phyloP scores from a whole-genome alignment of 306 rosid species.

The Ziziphus jujuba region DNA sequence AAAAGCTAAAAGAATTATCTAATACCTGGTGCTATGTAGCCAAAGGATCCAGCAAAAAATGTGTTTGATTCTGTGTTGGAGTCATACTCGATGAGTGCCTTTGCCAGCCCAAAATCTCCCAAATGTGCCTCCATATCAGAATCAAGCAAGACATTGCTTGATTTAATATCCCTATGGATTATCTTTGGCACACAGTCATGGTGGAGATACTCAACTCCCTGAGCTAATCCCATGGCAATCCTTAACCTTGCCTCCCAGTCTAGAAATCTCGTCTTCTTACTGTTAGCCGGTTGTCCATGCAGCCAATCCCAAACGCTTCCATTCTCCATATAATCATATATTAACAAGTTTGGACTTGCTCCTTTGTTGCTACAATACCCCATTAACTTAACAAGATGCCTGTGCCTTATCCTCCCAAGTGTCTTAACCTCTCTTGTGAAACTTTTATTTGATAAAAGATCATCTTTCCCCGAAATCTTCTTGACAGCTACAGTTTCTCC shows the following conservation, averaged over 20 bases:
- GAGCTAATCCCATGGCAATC: constrained; percentile 79
- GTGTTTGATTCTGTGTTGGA: constrained; percentile 66
- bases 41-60: constrained; percentile 88
- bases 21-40: constrained; percentile 95
- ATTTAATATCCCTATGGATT: constrained; percentile 83
- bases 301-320: constrained; percentile 97
- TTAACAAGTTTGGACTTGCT: constrained; percentile 64
- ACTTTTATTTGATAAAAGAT: constrained; percentile 65
- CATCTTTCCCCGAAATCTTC: constrained; percentile 79
- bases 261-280: constrained; percentile 55
- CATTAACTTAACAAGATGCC: constrained; percentile 84
- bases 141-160: constrained; percentile 83
- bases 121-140: constrained; percentile 89
- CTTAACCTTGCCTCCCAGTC: constrained; percentile 87
- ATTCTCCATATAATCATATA: constrained; percentile 86
- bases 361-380: constrained; percentile 81
- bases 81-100: constrained; percentile 59
- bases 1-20: constrained; percentile 3
- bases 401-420: constrained; percentile 83
- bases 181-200: constrained; percentile 89
- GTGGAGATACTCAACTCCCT: constrained; percentile 89
- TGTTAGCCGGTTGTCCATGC: constrained; percentile 49
- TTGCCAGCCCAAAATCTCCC: constrained; percentile 96
- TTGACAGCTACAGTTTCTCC: constrained; percentile 87
- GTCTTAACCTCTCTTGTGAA: constrained; percentile 83